Conservation (phyloP, 768 basidiomycete species). For the Lyophyllum shimeji region DNA sequence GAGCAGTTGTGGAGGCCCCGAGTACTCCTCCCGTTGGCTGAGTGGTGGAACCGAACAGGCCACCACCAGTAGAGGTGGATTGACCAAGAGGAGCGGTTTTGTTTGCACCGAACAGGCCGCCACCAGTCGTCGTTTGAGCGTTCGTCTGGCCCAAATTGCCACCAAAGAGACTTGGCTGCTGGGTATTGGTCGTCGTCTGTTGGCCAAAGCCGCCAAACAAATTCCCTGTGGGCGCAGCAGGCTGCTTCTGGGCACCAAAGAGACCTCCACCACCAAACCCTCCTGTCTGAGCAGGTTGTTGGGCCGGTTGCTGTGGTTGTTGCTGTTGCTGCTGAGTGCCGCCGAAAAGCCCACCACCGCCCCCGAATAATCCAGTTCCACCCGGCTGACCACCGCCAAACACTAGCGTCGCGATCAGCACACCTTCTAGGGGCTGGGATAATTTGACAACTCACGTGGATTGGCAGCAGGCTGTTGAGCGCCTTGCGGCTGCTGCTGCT, state of each 20-base stretch:
- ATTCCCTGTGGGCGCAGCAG: constrained; percentile 29
- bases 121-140: constrained; percentile 41
- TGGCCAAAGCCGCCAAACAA: constrained; percentile 49
- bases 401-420: constrained; percentile 3
- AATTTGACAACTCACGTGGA: constrained; percentile 28
- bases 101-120: constrained; percentile 44
- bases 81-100: constrained; percentile 49
- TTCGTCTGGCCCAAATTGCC: constrained; percentile 44
- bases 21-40: constrained; percentile 31
- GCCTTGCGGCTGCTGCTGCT: constrained; percentile 21
- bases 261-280: constrained; percentile 29
- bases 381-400: constrained; percentile 23
- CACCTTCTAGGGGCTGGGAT: neutral
- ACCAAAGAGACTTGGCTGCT: constrained; percentile 50
- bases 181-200: constrained; percentile 24
- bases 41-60: constrained; percentile 43
- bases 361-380: constrained; percentile 34
- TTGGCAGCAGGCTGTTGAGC: constrained; percentile 34
- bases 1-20: constrained; percentile 38
- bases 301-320: constrained; percentile 35
- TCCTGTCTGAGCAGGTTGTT: constrained; percentile 32
- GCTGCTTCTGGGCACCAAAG: constrained; percentile 42
- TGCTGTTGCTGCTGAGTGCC: constrained; percentile 20
- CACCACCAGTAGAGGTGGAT: constrained; percentile 39
- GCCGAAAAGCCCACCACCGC: constrained; percentile 29